Evolutionary conservation across 495 filamentous ascomycete genomes (phyloP).

Genomic region (Aspergillus cristatus): DNA sequence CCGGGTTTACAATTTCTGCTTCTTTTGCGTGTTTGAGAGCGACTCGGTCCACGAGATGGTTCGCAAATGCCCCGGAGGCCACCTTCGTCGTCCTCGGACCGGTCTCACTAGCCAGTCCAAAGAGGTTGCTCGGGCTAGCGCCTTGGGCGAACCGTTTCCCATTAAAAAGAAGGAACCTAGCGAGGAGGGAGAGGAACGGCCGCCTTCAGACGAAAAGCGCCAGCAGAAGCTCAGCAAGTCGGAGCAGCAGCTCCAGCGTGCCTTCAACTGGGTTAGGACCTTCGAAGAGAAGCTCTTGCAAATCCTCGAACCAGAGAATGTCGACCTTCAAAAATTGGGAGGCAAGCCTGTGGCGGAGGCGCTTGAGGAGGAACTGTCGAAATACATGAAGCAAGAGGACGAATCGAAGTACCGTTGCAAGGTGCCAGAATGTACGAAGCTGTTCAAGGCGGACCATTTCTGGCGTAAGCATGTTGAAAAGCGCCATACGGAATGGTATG

Average conservation of each 20-base stretch:
- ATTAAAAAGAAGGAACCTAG: conserved; percentile 61
- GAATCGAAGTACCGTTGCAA: conserved; percentile 95
- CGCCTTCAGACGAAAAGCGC: conserved; percentile 56
- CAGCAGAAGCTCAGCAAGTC: conserved; percentile 59
- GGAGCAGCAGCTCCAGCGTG: conserved; percentile 84
- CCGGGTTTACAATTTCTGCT: conserved; percentile 95
- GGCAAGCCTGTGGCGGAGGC: conserved; percentile 81
- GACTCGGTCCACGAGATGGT: conserved; percentile 94
- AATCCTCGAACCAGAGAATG: conserved; percentile 80
- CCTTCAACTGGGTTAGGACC: conserved; percentile 98
- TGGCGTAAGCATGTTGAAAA: conserved; percentile 99
- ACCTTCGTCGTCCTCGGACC: conserved; percentile 81
- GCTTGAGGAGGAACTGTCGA: conserved; percentile 73
- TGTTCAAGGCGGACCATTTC: conserved; percentile 94
- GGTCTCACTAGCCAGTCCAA: conserved; percentile 75
- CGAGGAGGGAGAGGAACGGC: conserved; percentile 56
- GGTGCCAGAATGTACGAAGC: conserved; percentile 87
- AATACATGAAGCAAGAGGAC: conserved; percentile 93
- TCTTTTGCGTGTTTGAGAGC: conserved; percentile 98
- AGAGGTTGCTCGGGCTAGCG: conserved; percentile 75
- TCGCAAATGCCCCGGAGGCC: conserved; percentile 91
- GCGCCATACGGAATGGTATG: conserved; percentile 82
- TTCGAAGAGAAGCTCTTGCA: conserved; percentile 95
- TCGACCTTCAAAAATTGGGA: conserved; percentile 79
- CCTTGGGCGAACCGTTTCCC: conserved; percentile 69